Conservation (phyloP, 176 grass and related monocot genomes). For the Carex scoparia region DNA sequence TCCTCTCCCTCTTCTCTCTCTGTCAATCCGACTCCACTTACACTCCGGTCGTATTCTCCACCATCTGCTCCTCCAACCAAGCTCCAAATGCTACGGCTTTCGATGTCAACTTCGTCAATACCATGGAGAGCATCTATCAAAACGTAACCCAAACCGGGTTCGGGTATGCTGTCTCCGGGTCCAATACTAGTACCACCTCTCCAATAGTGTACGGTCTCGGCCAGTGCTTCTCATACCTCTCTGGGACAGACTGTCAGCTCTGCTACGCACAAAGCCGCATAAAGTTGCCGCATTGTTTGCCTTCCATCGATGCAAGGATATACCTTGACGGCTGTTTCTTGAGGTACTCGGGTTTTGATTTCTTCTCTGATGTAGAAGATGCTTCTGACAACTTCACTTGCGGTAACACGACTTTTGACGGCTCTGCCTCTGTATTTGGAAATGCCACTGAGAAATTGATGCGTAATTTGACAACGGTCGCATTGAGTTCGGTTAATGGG, state of each 20-base stretch:
- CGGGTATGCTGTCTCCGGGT: conserved; percentile 41
- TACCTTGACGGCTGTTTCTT: conserved; percentile 82
- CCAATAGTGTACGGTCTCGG: conserved; percentile 45
- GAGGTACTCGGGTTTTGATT: conserved; percentile 41
- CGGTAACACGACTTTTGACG: conserved; percentile 29
- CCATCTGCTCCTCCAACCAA: conserved; percentile 32
- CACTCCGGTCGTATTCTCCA: conserved; percentile 36
- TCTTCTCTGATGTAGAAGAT: conserved; percentile 40
- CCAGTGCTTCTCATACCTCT: conserved; percentile 72
- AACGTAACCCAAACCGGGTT: conserved; percentile 54
- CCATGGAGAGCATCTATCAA: conserved; percentile 53
- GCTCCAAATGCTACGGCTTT: conserved; percentile 30
- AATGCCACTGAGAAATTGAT: conserved; percentile 29
- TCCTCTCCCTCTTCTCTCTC: background rate
- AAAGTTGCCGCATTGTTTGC: conserved; percentile 71
- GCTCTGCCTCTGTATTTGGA: conserved; percentile 1
- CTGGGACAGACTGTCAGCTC: conserved; percentile 55
- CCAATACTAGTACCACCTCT: background rate
- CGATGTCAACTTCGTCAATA: conserved; percentile 59
- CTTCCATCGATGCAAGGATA: conserved; percentile 40
- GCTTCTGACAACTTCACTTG: conserved; percentile 40
- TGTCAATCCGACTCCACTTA: background rate
- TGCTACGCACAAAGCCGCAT: conserved; percentile 68
- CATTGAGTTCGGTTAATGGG: conserved; percentile 17
- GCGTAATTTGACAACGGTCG: conserved; percentile 41